Conservation (phyloP, 116 monocot species). For the Iris pallida region DNA sequence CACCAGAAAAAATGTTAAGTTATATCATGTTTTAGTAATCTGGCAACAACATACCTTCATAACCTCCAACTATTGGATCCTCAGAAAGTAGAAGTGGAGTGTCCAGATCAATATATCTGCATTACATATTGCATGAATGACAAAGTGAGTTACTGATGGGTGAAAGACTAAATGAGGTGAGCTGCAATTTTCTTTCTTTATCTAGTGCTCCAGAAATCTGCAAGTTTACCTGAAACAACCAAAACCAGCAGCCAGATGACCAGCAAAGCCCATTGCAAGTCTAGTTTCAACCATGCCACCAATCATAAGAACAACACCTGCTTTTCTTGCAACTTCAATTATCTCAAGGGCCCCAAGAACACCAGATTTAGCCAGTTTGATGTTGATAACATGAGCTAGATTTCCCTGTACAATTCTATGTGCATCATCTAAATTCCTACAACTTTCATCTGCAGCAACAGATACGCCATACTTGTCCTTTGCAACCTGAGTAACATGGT, state of each 20-base stretch:
- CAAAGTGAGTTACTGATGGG: not conserved
- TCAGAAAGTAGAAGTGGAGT: conserved; percentile 77
- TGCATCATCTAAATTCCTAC: conserved; percentile 81
- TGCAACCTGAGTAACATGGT: conserved; percentile 52
- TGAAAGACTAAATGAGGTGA: not conserved
- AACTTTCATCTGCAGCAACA: conserved; percentile 98
- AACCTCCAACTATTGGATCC: conserved; percentile 86
- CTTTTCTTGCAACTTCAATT: conserved; percentile 52
- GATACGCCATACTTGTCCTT: conserved; percentile 64
- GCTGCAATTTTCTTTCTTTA: not conserved
- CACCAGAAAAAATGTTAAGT: too few species aligned
- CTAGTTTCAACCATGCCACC: conserved; percentile 98
- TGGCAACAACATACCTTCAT: conserved; percentile 50
- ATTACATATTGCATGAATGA: not conserved
- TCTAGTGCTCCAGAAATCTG: not conserved
- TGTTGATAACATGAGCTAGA: conserved; percentile 88
- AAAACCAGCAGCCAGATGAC: conserved; percentile 85
- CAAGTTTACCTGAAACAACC: conserved; percentile 76
- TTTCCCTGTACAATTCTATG: conserved; percentile 66
- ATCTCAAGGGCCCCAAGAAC: conserved; percentile 74
- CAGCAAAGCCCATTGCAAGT: conserved; percentile 92
- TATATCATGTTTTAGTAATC: not conserved
- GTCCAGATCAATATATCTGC: conserved; percentile 89
- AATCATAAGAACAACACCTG: conserved; percentile 69
- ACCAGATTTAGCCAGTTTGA: conserved; percentile 86